Base-by-base conservation (phyloP, 805 yeast species). In the Yarrowia sp. region DNA sequence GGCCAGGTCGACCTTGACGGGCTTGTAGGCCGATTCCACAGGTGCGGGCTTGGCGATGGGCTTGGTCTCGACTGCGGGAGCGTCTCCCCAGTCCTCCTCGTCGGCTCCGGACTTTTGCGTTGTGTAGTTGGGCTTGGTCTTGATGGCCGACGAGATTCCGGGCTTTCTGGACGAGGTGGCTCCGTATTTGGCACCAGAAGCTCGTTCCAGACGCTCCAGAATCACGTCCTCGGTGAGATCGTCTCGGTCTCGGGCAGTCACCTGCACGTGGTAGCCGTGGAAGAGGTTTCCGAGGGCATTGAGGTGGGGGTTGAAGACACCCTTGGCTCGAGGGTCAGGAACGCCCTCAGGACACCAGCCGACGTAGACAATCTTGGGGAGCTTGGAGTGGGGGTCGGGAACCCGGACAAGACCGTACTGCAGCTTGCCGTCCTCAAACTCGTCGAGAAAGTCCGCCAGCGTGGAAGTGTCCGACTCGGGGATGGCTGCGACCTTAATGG, bases 301-400 rank as follows among this genome's bases (percentile, higher is more conserved):
- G 70, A 79, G 77, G 72, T 81, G 83, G 22, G 83, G 76, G 71
- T 77, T 79, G 75, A 81, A 81, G 66, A 77, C 78, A n/a, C 82
- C 81, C 70, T 82, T 79, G 59, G 77, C 76, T 48, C 79, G 77
- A 42, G 61, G 61, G 67, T 77, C 80, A 26, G 98, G 97, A 26
- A 97, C 93, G 69, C 94, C 91, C 78, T 95, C 98, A 8, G 99
- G 99, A 55, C 79, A 81, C 97, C 97, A 94, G 65, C 98, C 98
- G 46, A 95, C 83, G 59, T 95, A 82, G 41, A 94, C 85, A 72
- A 91, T 82, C 81, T 95, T 95, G 75, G 86, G 85, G 43, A 95
- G 93, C 73, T 90, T 95, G 4, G 97, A 89, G n/a, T 95, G 96
- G 69, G 94, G 94, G 69, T 94, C 97, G 69, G 87, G 86, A 58